Evolutionary conservation across 345 rosid species (phyloP), one percentile per base, ranked within the genome.

Genomic region (Dipteronia dyeriana): DNA sequence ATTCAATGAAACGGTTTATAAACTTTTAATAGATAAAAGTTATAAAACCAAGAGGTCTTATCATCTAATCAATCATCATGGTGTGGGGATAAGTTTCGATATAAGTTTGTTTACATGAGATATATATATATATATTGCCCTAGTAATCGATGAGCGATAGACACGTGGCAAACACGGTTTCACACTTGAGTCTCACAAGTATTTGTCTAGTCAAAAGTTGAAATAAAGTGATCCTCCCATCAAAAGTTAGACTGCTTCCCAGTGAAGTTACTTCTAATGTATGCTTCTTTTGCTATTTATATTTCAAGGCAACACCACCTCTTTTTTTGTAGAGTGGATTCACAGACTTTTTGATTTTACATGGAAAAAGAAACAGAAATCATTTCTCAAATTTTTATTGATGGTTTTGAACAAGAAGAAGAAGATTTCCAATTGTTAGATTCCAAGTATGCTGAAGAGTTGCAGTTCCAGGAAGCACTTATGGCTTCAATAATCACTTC

Each of bases 381-480:
- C 7, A 4, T 25, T 25, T 2, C 59, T 59, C 73, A 68, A 9
- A 67, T 76, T 26, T 29, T n/a, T 7, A 67, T 79, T 8, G 82
- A 84, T 70, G 84, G n/a, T n/a, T n/a, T n/a, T 25, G 19, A 47
- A 16, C 19, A 76, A 56, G 5, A 62, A 31, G 38, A 43, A 2
- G 43, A 34, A 34, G 41, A 1, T 0, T 71, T 82, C 60, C 70
- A 60, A 5, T 78, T 82, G 6, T 85, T 85, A 0, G 85, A 82
- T 62, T 78, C 29, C 68, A 74, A 51, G 53, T 84, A 59, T 22
- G 83, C 85, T 1, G 66, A 79, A 22, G 77, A 13, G 47, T 73
- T 85, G 70, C 87, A 82, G 51, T 57, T 85, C 31, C 84, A 85
- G 22, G 87, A 85, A 74, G 82, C 71, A 45, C 63, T 80, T 17